Evolutionary conservation across 2,329 filamentous ascomycete genomes (phyloP).

Genomic region (Metarhizium rileyi): DNA sequence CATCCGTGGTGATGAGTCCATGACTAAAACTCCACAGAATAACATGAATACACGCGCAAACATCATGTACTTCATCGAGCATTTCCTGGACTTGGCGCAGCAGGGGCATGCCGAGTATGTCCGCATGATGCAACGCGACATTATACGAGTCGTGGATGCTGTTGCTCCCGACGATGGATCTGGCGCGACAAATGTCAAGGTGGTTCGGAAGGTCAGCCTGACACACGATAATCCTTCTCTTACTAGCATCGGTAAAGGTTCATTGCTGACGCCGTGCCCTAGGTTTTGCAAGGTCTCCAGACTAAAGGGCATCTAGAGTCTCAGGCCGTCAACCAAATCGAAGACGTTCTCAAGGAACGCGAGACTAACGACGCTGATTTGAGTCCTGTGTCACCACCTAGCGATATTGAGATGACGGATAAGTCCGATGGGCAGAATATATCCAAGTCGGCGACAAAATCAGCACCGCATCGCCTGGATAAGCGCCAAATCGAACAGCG

Average conservation of each 20-base stretch:
- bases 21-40: constrained; percentile 40
- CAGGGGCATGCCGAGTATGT: constrained; percentile 74
- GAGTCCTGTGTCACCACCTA: constrained; percentile 40
- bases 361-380: constrained; percentile 54
- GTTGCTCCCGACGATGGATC: constrained; percentile 81
- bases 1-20: neutral
- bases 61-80: constrained; percentile 98
- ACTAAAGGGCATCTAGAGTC: constrained; percentile 62
- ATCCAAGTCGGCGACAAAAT: constrained; percentile 24
- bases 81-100: constrained; percentile 77
- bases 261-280: neutral
- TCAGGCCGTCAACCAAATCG: constrained; percentile 68
- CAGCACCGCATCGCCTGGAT: constrained; percentile 45
- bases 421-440: constrained; percentile 31
- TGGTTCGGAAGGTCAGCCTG: constrained; percentile 63
- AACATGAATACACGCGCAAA: constrained; percentile 97
- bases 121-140: constrained; percentile 90
- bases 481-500: constrained; percentile 89
- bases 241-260: neutral
- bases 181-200: constrained; percentile 87
- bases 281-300: constrained; percentile 62
- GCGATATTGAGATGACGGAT: constrained; percentile 30
- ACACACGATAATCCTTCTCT: neutral
- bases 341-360: constrained; percentile 72
- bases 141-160: constrained; percentile 81